phyloP scores from a whole-genome alignment of 2,329 filamentous ascomycete genomes.

The Raffaelea ambrosiae region DNA sequence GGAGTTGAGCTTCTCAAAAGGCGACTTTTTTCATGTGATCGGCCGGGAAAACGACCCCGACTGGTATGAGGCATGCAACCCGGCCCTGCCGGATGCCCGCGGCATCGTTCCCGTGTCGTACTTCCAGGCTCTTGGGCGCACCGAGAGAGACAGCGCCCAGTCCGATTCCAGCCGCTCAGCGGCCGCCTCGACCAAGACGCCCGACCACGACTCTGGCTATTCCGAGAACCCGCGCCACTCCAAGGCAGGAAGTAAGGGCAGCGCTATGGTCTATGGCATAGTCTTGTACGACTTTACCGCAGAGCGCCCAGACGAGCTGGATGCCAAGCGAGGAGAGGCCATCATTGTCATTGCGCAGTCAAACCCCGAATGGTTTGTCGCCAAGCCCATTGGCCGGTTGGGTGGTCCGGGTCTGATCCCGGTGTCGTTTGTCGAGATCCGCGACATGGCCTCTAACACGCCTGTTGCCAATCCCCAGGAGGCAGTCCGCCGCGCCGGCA shows the following conservation, averaged over 20 bases:
- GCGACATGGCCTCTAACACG: conserved; percentile 83
- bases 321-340: conserved; percentile 88
- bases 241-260: conserved; percentile 43
- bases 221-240: conserved; percentile 53
- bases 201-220: conserved; percentile 88
- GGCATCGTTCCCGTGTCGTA: conserved; percentile 90
- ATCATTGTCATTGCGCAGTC: conserved; percentile 99
- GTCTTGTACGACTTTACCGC: conserved; percentile 97
- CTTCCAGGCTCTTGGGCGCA: conserved; percentile 88
- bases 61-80: conserved; percentile 99
- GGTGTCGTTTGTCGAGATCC: conserved; percentile 92
- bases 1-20: conserved; percentile 84
- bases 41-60: conserved; percentile 87
- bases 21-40: conserved; percentile 98
- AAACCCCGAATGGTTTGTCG: conserved; percentile 98
- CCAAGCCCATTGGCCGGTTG: conserved; percentile 96
- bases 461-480: conserved; percentile 75
- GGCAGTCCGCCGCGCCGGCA: conserved; percentile 78
- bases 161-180: conserved; percentile 47
- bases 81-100: conserved; percentile 73
- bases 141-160: conserved; percentile 77
- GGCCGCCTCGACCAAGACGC: conserved; percentile 43
- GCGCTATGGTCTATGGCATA: conserved; percentile 91
- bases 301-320: conserved; percentile 89
- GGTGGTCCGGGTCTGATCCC: conserved; percentile 93